A percentile compares a stretch with the other conserved stretches of the same genome.
phyloP scores from a whole-genome alignment of 2,329 filamentous ascomycete genomes.

The Madurella mycetomatis region DNA sequence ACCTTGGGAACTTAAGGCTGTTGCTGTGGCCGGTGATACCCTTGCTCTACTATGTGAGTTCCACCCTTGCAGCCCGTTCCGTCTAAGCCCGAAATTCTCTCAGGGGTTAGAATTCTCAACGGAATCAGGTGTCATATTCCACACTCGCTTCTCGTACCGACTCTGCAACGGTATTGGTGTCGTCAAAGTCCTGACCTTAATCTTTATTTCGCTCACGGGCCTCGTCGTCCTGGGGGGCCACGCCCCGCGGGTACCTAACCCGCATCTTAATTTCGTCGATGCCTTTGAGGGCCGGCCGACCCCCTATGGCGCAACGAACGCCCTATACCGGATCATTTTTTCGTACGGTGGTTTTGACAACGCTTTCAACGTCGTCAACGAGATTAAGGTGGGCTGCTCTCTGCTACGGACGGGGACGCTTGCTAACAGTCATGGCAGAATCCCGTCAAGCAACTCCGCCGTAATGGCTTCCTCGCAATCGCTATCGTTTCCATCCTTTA shows the following conservation, averaged over 20 bases:
- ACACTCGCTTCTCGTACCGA: slow-evolving; percentile 50
- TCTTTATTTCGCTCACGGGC: slow-evolving; percentile 55
- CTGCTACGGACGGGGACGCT: neutral
- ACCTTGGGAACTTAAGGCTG: slow-evolving; percentile 62
- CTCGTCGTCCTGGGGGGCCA: slow-evolving; percentile 57
- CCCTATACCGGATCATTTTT: slow-evolving; percentile 56
- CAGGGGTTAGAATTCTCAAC: neutral
- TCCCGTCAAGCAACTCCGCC: slow-evolving; percentile 52
- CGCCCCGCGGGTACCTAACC: slow-evolving; percentile 43
- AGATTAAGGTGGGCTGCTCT: slow-evolving; percentile 40
- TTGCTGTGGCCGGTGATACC: slow-evolving; percentile 61
- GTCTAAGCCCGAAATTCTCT: neutral
- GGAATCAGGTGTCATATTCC: slow-evolving; percentile 35
- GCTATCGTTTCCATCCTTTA: slow-evolving; percentile 50
- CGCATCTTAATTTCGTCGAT: slow-evolving; percentile 50
- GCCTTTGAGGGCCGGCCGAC: slow-evolving; percentile 48
- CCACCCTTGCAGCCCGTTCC: neutral
- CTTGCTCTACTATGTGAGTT: slow-evolving; percentile 51
- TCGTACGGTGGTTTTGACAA: slow-evolving; percentile 55
- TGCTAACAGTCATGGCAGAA: slow-evolving; percentile 33
- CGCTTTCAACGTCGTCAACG: slow-evolving; percentile 57
- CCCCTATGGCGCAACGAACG: slow-evolving; percentile 49
- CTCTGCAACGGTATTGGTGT: slow-evolving; percentile 51
- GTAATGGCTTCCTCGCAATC: slow-evolving; percentile 46
- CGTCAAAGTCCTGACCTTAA: slow-evolving; percentile 54